Conservation (phyloP, 225 moss, liverwort and hornwort species). For the Physcomitrium patens region DNA sequence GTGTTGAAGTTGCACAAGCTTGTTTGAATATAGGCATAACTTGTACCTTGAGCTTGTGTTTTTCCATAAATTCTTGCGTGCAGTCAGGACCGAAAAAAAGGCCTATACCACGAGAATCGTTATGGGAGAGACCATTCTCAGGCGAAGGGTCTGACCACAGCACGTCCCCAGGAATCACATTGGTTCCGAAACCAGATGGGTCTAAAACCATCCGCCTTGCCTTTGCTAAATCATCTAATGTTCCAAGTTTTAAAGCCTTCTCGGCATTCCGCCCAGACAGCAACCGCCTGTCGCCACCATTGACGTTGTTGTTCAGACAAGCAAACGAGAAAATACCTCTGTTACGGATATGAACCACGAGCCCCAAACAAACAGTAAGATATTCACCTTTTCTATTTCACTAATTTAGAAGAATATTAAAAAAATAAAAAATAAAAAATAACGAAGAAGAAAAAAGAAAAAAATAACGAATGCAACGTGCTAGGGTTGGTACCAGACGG, state of each 20-base stretch:
- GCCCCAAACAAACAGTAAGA: constrained; percentile 60
- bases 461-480: background rate
- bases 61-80: constrained; percentile 99
- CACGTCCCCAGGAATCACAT: constrained; percentile 86
- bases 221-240: constrained; percentile 75
- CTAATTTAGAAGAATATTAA: background rate
- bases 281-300: constrained; percentile 81
- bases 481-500: too few species aligned
- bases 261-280: constrained; percentile 57
- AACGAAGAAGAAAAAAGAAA: background rate
- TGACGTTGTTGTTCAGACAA: constrained; percentile 82
- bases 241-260: constrained; percentile 71
- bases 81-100: constrained; percentile 97
- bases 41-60: constrained; percentile 88
- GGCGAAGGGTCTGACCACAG: constrained; percentile 97
- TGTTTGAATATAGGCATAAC: too few species aligned
- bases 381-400: constrained; percentile 44
- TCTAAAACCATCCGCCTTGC: constrained; percentile 80
- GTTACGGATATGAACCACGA: constrained; percentile 48
- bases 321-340: constrained; percentile 76
- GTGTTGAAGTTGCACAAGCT: too few species aligned
- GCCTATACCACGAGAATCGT: constrained; percentile 89
- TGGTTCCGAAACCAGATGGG: constrained; percentile 80
- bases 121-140: constrained; percentile 72
- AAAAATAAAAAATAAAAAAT: background rate